phyloP scores from a whole-genome alignment of 2,329 filamentous ascomycete genomes.

The Dichotomopilus funicola region DNA sequence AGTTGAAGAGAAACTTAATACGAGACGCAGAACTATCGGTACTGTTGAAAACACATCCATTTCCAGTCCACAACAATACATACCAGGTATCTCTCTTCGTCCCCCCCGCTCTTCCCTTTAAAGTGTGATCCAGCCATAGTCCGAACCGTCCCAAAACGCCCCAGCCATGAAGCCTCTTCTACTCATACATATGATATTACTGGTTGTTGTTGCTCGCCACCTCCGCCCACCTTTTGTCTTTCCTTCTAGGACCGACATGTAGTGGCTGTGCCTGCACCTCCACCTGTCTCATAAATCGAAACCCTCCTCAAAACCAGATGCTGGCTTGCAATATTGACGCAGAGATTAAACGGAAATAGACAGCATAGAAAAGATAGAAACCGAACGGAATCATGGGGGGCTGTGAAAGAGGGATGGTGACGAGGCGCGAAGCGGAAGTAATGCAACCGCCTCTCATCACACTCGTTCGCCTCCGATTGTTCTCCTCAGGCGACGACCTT shows the following conservation, averaged over 20 bases:
- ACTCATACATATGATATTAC: slow-evolving; percentile 12
- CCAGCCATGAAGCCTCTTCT: slow-evolving; percentile 9
- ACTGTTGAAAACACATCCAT: too few species aligned
- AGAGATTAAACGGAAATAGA: background rate
- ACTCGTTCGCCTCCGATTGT: slow-evolving; percentile 5
- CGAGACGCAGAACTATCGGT: too few species aligned
- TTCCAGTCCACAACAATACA: too few species aligned
- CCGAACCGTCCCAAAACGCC: slow-evolving; percentile 12
- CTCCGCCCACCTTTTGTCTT: slow-evolving; percentile 11
- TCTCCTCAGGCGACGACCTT: slow-evolving; percentile 12
- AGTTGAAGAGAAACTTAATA: too few species aligned
- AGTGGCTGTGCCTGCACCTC: background rate
- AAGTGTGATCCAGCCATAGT: slow-evolving; percentile 4
- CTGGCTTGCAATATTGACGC: too few species aligned
- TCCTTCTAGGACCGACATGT: slow-evolving; percentile 6
- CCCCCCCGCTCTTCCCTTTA: background rate
- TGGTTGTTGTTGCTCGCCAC: slow-evolving; percentile 3
- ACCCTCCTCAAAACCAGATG: too few species aligned
- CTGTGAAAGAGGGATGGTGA: too few species aligned
- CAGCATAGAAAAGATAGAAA: background rate
- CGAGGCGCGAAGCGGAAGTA: background rate
- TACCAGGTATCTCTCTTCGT: background rate
- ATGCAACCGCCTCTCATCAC: slow-evolving; percentile 2
- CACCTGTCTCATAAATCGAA: too few species aligned
- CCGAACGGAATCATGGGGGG: background rate